Conservation (phyloP, 1,284 basidiomycete genomes). For the Austropuccinia psidii region DNA sequence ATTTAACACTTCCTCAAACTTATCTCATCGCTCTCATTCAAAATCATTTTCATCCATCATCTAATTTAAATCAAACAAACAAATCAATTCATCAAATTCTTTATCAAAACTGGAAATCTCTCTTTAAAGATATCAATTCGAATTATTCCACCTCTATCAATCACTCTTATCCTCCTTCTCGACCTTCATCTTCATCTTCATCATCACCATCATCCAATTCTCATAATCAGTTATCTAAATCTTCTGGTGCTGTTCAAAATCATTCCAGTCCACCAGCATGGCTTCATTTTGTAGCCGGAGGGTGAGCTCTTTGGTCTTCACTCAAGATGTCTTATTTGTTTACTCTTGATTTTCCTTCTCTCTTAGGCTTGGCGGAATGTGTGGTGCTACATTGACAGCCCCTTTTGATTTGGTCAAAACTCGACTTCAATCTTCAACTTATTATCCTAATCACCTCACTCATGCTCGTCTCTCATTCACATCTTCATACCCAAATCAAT, state of each 20-base stretch:
- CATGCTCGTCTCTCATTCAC: slow-evolving; percentile 55
- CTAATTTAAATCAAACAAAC: no score
- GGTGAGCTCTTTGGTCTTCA: slow-evolving; percentile 41
- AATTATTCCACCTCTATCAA: no score
- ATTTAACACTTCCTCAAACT: background rate
- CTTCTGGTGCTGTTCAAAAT: background rate
- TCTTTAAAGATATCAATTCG: no score
- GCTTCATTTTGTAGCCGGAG: slow-evolving; percentile 51
- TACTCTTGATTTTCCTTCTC: background rate
- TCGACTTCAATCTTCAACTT: slow-evolving; percentile 65
- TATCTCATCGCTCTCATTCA: background rate
- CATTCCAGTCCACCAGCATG: slow-evolving; percentile 39
- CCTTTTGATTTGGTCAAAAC: slow-evolving; percentile 99
- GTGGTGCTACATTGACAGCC: slow-evolving; percentile 89
- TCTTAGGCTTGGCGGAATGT: slow-evolving; percentile 87
- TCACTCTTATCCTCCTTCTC: no score
- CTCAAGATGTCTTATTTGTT: slow-evolving; percentile 1
- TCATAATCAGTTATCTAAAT: no score
- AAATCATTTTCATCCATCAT: no score
- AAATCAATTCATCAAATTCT: background rate
- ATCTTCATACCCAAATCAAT: slow-evolving; percentile 1
- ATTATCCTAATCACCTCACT: slow-evolving; percentile 48
- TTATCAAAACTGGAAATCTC: no score
- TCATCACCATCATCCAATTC: background rate
- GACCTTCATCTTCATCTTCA: background rate